phyloP scores from a whole-genome alignment of 345 rosid species.

The Firmiana major region DNA sequence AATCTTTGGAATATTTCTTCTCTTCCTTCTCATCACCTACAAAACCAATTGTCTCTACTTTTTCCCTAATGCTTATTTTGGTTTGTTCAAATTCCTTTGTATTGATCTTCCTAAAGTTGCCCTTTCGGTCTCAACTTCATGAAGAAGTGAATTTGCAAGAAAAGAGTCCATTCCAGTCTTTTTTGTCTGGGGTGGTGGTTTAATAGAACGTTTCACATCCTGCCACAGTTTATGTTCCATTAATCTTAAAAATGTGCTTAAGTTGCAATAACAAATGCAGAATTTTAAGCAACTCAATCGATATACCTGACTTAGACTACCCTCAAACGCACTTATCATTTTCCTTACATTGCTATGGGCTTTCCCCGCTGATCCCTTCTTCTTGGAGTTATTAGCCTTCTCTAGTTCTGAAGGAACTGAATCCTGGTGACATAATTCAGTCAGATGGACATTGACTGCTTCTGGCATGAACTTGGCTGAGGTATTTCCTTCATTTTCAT shows the following conservation, averaged over 20 bases:
- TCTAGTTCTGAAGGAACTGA: slow-evolving; percentile 12
- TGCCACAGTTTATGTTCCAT: slow-evolving; percentile 29
- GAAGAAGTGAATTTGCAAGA: slow-evolving; percentile 8
- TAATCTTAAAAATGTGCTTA: slow-evolving; percentile 13
- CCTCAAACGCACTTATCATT: slow-evolving; percentile 76
- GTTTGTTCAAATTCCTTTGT: slow-evolving; percentile 12
- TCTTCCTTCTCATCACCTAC: slow-evolving; percentile 11
- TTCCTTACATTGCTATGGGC: slow-evolving; percentile 58
- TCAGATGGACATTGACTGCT: slow-evolving; percentile 2
- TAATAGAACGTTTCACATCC: slow-evolving; percentile 39
- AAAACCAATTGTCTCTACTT: too few species aligned
- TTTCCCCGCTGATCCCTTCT: slow-evolving; percentile 29
- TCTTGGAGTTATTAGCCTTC: slow-evolving; percentile 13
- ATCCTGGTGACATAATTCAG: slow-evolving; percentile 12
- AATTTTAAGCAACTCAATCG: slow-evolving; percentile 8
- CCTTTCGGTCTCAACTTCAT: slow-evolving; percentile 13
- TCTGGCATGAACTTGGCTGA: slow-evolving; percentile 9
- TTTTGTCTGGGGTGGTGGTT: slow-evolving; percentile 32
- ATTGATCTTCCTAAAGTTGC: slow-evolving; percentile 8
- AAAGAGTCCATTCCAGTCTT: slow-evolving; percentile 26
- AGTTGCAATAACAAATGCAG: not conserved
- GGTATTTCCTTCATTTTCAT: slow-evolving; percentile 28
- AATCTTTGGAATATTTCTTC: slow-evolving; percentile 22
- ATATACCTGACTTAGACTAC: slow-evolving; percentile 58
- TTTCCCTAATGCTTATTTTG: too few species aligned